Conservation (phyloP, 2,329 filamentous ascomycete genomes). For the Claviceps sp. region DNA sequence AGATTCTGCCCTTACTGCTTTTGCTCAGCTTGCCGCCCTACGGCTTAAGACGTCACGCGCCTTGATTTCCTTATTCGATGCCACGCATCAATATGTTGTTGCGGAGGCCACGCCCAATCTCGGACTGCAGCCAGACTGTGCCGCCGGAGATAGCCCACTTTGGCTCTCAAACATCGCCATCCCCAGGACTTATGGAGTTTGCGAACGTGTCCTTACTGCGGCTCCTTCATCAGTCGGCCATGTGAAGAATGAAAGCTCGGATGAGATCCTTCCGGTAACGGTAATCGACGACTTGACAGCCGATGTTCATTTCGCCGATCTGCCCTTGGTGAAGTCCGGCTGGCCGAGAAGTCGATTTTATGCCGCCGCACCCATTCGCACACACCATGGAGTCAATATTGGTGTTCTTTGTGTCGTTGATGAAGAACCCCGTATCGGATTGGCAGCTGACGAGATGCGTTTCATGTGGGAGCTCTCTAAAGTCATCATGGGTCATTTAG, state of each 20-base stretch:
- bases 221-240: not conserved
- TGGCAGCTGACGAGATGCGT: constrained; percentile 12
- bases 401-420: constrained; percentile 18
- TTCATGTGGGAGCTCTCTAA: constrained; percentile 11
- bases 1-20: constrained; percentile 27
- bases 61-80: constrained; percentile 35
- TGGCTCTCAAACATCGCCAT: constrained; percentile 12
- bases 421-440: constrained; percentile 3
- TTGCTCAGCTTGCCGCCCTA: constrained; percentile 32
- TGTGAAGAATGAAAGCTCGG: not conserved
- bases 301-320: constrained; percentile 15
- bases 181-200: constrained; percentile 10
- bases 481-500: constrained; percentile 19
- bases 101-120: constrained; percentile 27
- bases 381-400: constrained; percentile 20
- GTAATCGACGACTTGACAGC: not conserved
- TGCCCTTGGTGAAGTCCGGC: constrained; percentile 8
- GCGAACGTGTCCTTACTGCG: constrained; percentile 1
- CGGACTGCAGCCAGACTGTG: not conserved
- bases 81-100: constrained; percentile 29
- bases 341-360: constrained; percentile 17
- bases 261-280: not conserved
- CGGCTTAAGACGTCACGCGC: constrained; percentile 26
- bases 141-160: constrained; percentile 2
- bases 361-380: constrained; percentile 21